Evolutionary conservation across 345 rosid genomes (phyloP).

Genomic region (Microthlaspi erraticum): DNA sequence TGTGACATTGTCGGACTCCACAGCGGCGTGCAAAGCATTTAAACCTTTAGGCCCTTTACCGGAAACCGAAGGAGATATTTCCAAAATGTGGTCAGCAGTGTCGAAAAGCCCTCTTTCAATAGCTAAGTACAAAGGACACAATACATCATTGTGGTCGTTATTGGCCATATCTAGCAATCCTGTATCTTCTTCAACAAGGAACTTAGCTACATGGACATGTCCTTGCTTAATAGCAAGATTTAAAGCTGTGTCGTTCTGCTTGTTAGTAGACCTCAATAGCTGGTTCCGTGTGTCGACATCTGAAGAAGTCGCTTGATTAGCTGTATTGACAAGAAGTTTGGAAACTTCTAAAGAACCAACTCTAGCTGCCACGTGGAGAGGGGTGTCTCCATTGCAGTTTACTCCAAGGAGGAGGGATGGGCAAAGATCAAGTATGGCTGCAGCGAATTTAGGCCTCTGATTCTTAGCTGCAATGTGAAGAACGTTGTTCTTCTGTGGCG

Average conservation of each 20-base stretch:
- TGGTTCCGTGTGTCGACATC: slow-evolving; percentile 24
- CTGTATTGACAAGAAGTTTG: slow-evolving; percentile 20
- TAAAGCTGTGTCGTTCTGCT: slow-evolving; percentile 34
- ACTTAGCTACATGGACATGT: slow-evolving; percentile 29
- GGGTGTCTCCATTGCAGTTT: slow-evolving; percentile 49
- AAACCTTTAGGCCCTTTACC: slow-evolving; percentile 29
- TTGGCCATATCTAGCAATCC: slow-evolving; percentile 15
- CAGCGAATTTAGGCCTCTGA: slow-evolving; percentile 29
- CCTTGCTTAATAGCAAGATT: slow-evolving; percentile 42
- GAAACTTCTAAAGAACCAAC: slow-evolving; percentile 37
- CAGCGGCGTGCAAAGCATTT: slow-evolving; percentile 38
- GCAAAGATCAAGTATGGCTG: slow-evolving; percentile 24
- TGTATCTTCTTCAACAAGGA: slow-evolving; percentile 33
- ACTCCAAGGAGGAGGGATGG: slow-evolving; percentile 39
- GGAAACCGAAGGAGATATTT: background rate
- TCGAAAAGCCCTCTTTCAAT: slow-evolving; percentile 36
- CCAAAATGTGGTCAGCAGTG: slow-evolving; percentile 27
- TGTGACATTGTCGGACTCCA: slow-evolving; percentile 13
- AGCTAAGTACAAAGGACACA: slow-evolving; percentile 43
- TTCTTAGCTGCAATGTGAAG: slow-evolving; percentile 48
- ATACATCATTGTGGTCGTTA: background rate
- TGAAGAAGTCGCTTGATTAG: background rate
- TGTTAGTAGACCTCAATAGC: slow-evolving; percentile 38
- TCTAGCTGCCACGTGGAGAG: slow-evolving; percentile 51
- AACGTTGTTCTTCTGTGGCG: slow-evolving; percentile 45